Percentiles rank a stretch among this genome's conserved stretches.
These are phyloP conservation scores for Cucurbitaria berberidis DNA, from an alignment of 2,329 filamentous ascomycete species.

Conservation along the genomic window DNA sequence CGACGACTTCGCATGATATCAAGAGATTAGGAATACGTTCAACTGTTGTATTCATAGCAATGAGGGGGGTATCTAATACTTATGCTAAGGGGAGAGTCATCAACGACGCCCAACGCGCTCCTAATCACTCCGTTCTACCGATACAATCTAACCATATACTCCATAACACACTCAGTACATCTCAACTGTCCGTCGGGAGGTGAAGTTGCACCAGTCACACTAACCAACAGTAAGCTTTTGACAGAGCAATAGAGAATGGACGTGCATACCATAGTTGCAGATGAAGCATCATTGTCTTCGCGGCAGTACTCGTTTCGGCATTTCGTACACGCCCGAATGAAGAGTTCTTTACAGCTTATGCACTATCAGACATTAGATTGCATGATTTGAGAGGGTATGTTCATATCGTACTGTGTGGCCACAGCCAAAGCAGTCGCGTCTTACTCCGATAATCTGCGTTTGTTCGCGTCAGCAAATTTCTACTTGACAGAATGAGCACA, in stretches of 20 bases:
- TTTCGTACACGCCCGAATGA: slow-evolving; percentile 72
- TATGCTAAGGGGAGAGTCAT: slow-evolving; percentile 14
- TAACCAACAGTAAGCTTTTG: slow-evolving; percentile 19
- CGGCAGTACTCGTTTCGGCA: slow-evolving; percentile 84
- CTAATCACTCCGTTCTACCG: neutral
- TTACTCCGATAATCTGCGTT: slow-evolving; percentile 58
- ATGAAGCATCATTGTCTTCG: slow-evolving; percentile 82
- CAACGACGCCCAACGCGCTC: slow-evolving; percentile 1
- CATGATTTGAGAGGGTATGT: neutral
- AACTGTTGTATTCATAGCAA: neutral
- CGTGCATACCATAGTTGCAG: slow-evolving; percentile 58
- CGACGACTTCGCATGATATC: neutral
- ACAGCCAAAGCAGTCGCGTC: slow-evolving; percentile 83
- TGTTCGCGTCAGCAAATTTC: slow-evolving; percentile 39
- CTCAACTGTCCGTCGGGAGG: slow-evolving; percentile 41
- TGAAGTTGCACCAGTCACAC: slow-evolving; percentile 51
- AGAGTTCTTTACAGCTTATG: slow-evolving; percentile 72
- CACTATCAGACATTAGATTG: slow-evolving; percentile 61
- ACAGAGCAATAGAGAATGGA: too few relatives aligned
- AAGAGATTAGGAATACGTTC: neutral
- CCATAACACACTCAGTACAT: slow-evolving; percentile 34
- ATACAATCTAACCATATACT: neutral
- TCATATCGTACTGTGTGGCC: slow-evolving; percentile 68
- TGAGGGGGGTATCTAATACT: slow-evolving; percentile 28
- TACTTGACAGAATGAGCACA: slow-evolving; percentile 32